Conservation (phyloP, 2,329 filamentous ascomycete genomes). For the Sordariomycetes sp. region DNA sequence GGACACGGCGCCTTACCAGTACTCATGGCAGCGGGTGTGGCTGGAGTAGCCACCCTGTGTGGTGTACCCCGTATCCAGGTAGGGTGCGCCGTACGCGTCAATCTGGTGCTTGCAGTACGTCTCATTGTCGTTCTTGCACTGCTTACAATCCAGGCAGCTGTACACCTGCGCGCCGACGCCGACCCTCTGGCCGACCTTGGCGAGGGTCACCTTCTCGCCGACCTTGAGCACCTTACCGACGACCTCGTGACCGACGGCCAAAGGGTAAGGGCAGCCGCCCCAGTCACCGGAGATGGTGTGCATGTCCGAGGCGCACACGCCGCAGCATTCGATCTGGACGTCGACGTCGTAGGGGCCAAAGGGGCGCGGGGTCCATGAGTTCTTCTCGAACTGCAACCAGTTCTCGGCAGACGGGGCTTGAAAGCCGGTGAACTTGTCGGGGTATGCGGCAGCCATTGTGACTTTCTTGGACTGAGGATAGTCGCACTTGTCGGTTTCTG, state of each 20-base stretch:
- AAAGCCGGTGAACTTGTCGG: constrained; percentile 53
- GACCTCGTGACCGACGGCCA: constrained; percentile 65
- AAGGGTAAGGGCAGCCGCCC: constrained; percentile 52
- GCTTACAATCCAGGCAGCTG: constrained; percentile 36
- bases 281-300: constrained; percentile 64
- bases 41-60: constrained; percentile 48
- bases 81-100: constrained; percentile 41
- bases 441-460: constrained; percentile 37
- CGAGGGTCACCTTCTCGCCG: constrained; percentile 37
- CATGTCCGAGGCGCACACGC: constrained; percentile 64
- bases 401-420: constrained; percentile 44
- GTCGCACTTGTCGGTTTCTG: neutral
- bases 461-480: no score
- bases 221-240: constrained; percentile 60
- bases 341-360: constrained; percentile 85
- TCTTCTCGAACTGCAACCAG: constrained; percentile 56
- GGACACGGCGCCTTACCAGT: constrained; percentile 25
- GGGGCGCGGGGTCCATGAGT: constrained; percentile 73
- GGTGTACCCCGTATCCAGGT: constrained; percentile 39
- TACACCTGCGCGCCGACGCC: constrained; percentile 48
- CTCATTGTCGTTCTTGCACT: constrained; percentile 29
- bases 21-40: constrained; percentile 23
- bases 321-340: constrained; percentile 75
- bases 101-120: constrained; percentile 27
- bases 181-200: constrained; percentile 49